Conservation (phyloP, 106 monocot genomes). For the Platanthera guangdongensis region DNA sequence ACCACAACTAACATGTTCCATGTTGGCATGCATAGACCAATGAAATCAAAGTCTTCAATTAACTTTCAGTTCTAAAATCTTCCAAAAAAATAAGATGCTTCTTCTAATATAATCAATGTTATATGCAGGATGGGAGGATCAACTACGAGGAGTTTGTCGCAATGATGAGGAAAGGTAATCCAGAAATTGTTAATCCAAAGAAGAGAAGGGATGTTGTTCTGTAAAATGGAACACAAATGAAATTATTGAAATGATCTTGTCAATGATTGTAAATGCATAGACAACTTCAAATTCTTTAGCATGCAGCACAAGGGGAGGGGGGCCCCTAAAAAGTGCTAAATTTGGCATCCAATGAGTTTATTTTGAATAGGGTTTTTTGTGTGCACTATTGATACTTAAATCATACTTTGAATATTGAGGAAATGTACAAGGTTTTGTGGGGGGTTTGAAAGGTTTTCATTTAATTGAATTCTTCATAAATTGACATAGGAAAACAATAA, state of each 20-base stretch:
- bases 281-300: not conserved
- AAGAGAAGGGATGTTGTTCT: constrained; percentile 45
- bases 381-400: not conserved
- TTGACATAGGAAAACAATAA: too few species aligned
- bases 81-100: not conserved
- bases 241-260: not conserved
- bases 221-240: not conserved
- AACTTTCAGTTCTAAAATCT: not conserved
- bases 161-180: constrained; percentile 54
- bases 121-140: constrained; percentile 67
- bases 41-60: not conserved
- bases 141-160: constrained; percentile 66
- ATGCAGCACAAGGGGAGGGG: not conserved
- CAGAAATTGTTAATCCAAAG: constrained; percentile 38
- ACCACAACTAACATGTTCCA: too few species aligned
- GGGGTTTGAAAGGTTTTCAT: not conserved
- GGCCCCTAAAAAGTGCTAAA: not conserved
- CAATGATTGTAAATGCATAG: not conserved
- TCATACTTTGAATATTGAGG: not conserved
- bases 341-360: not conserved
- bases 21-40: not conserved
- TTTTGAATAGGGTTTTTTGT: not conserved
- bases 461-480: not conserved
- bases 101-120: not conserved
- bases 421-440: not conserved